Base-by-base conservation (phyloP, 2,329 filamentous ascomycete species). In the Xylaria sp. region DNA sequence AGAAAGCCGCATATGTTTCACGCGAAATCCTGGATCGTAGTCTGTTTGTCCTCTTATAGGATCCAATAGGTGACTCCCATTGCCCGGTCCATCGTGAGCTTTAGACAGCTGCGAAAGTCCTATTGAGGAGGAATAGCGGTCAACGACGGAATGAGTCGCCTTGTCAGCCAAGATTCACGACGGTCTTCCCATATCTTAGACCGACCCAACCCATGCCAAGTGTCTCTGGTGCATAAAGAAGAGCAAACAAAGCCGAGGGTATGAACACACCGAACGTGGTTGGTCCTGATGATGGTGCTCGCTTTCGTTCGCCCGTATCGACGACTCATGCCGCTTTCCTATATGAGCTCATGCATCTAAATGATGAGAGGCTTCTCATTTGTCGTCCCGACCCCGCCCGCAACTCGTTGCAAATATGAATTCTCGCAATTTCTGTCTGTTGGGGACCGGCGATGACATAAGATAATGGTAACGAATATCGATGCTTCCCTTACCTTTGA, bases 61-160 rank as follows among this genome's bases (percentile, higher is more conserved):
- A 29, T 27, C 49, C 19, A 52, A 43, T 55, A 8, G 49, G 43
- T 8, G 13, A 44, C 19, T 19, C 31, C 15, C 8, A n/a, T 29
- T 31, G 31, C 25, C 19, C 47, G 19, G 23, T 57, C 21, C n/a
- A 54, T 60, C 53, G 17, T 43, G 33, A 63, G 35, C 19, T 38
- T n/a, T 38, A 46, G 44, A 19, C 46, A 13, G 11, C 15, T 19
- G 27, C n/a, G 4, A 35, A 54, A 47, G 31, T 31, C 13, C 37
- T 11, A n/a, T n/a, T n/a, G n/a, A 21, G 46, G 15, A 7, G 19
- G 48, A 64, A 33, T 57, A n/a, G 62, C 62, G 59, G 59, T 64
- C 59, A 64, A 57, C 55, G 37, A 57, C 23, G 23, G 11, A 25
- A 41, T 4, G 35, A 49, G 33, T 54, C 21, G 46, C 51, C 33